Evolutionary conservation across 2,329 filamentous ascomycete species (phyloP).

Genomic region (Neocatenulostroma microsporum): DNA sequence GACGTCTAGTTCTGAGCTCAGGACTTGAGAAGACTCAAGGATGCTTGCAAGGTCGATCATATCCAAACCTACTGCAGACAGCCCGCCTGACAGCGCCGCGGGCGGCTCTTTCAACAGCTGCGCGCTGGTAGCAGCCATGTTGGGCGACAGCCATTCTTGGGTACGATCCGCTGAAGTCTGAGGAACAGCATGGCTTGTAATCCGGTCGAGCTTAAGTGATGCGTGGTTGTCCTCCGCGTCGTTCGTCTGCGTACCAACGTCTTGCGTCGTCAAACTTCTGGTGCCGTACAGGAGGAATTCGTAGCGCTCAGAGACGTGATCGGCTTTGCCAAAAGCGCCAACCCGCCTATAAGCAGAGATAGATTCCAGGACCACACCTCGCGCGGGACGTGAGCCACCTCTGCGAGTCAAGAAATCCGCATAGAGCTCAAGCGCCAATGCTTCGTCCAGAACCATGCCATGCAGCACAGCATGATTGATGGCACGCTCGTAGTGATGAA

Average conservation of each 20-base stretch:
- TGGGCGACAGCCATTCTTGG: slow-evolving; percentile 42
- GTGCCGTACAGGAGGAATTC: slow-evolving; percentile 58
- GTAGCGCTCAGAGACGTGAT: slow-evolving; percentile 60
- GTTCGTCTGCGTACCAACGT: slow-evolving; percentile 63
- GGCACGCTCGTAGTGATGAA: slow-evolving; percentile 60
- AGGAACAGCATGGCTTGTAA: slow-evolving; percentile 33
- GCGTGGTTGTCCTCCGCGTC: slow-evolving; percentile 40
- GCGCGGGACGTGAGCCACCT: slow-evolving; percentile 59
- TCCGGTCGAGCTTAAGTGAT: slow-evolving; percentile 36
- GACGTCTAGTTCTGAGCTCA: slow-evolving; percentile 69
- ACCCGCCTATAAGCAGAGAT: slow-evolving; percentile 61
- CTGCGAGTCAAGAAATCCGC: slow-evolving; percentile 61
- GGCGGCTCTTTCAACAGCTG: slow-evolving; percentile 22
- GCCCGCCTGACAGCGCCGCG: slow-evolving; percentile 44
- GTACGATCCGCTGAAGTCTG: slow-evolving; percentile 40
- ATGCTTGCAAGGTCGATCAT: slow-evolving; percentile 78
- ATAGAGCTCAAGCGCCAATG: slow-evolving; percentile 64
- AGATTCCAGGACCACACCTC: slow-evolving; percentile 60
- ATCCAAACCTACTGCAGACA: slow-evolving; percentile 61
- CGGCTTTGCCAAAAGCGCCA: slow-evolving; percentile 61
- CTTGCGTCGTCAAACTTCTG: slow-evolving; percentile 51
- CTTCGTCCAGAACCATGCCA: slow-evolving; percentile 62
- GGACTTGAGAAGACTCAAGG: slow-evolving; percentile 67
- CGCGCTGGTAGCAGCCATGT: slow-evolving; percentile 26
- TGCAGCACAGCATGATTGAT: slow-evolving; percentile 65